phyloP scores from a whole-genome alignment of 192 early-diverging fungal genomes.

The Coemansia sp. region DNA sequence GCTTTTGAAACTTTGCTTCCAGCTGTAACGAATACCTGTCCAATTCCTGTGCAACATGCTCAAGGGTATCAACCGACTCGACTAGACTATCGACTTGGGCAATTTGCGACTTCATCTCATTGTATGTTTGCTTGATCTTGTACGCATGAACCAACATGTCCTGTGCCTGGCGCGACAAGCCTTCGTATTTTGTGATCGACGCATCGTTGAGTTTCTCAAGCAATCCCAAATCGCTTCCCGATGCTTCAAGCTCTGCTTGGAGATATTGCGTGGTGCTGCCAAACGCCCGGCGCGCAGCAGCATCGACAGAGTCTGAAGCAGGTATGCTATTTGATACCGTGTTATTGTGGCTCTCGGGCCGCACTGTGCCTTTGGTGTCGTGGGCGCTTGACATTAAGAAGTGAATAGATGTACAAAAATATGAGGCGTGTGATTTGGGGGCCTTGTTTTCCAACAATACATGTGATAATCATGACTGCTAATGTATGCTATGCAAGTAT shows the following conservation, averaged over 20 bases:
- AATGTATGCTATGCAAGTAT: background rate
- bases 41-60: conserved; percentile 41
- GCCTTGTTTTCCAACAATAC: background rate
- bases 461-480: background rate
- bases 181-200: conserved; percentile 51
- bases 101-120: conserved; percentile 49
- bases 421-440: background rate
- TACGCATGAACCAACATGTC: conserved; percentile 54
- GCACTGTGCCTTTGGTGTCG: background rate
- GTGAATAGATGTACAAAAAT: background rate
- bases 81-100: conserved; percentile 36
- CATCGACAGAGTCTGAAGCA: background rate
- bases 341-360: background rate
- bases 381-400: background rate
- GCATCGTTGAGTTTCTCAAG: conserved; percentile 52
- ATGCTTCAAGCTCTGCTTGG: conserved; percentile 47
- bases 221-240: conserved; percentile 34
- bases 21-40: conserved; percentile 47
- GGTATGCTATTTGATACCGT: background rate
- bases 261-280: conserved; percentile 42
- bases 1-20: conserved; percentile 41
- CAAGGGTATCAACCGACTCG: conserved; percentile 36
- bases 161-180: conserved; percentile 49
- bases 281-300: conserved; percentile 40
- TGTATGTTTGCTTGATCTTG: conserved; percentile 53